phyloP scores from a whole-genome alignment of 2,329 filamentous ascomycete species.

The Ampelomyces quisqualis region DNA sequence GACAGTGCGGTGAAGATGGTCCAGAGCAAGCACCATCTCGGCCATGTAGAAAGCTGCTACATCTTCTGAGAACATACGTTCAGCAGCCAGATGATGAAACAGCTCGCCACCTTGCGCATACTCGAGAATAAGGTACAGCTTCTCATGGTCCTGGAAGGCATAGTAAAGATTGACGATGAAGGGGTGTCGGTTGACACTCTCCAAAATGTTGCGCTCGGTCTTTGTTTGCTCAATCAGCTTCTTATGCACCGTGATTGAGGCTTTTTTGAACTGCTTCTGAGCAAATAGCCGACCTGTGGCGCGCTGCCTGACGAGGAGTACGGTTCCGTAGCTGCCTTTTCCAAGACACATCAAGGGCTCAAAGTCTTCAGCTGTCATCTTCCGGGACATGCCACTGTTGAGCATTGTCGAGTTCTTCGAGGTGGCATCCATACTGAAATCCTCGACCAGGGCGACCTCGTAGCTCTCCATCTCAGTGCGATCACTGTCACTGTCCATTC shows the following conservation, averaged over 20 bases:
- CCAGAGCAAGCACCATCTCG: slow-evolving; percentile 91
- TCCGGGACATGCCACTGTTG: slow-evolving; percentile 60
- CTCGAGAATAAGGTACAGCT: slow-evolving; percentile 94
- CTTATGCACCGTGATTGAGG: slow-evolving; percentile 91
- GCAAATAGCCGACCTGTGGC: slow-evolving; percentile 87
- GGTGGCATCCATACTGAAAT: slow-evolving; percentile 68
- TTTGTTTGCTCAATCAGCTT: slow-evolving; percentile 95
- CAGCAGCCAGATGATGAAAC: slow-evolving; percentile 89
- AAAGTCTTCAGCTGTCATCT: slow-evolving; percentile 92
- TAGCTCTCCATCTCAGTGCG: slow-evolving; percentile 77
- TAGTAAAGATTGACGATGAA: slow-evolving; percentile 99
- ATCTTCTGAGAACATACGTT: slow-evolving; percentile 92
- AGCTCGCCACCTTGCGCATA: slow-evolving; percentile 97
- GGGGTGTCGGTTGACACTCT: slow-evolving; percentile 93
- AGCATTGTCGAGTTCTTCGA: slow-evolving; percentile 39
- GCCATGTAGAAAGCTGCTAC: slow-evolving; percentile 97
- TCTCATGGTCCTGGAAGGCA: slow-evolving; percentile 96
- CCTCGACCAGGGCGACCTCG: slow-evolving; percentile 78
- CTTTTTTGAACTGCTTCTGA: slow-evolving; percentile 98
- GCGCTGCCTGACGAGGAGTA: slow-evolving; percentile 87
- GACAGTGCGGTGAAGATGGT: slow-evolving; percentile 87
- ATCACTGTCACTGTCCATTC: slow-evolving; percentile 64
- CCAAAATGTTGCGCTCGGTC: slow-evolving; percentile 90
- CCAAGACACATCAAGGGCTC: slow-evolving; percentile 87
- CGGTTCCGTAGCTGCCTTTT: slow-evolving; percentile 94